phyloP scores from a whole-genome alignment of 2,329 filamentous ascomycete genomes.

The Penicillium sp. region DNA sequence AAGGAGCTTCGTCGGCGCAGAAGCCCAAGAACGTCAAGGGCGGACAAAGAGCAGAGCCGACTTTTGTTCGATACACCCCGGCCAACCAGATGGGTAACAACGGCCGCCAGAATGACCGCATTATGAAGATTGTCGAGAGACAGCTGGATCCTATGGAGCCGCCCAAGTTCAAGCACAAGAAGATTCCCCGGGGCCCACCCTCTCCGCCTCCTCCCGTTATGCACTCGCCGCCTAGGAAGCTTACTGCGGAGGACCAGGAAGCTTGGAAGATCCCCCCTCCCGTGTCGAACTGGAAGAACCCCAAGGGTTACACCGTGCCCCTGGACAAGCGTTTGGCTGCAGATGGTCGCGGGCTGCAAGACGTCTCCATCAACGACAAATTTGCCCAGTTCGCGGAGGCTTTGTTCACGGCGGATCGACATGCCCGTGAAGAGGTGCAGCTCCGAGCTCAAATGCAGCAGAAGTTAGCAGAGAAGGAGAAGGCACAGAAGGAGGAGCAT shows the following conservation, averaged over 20 bases:
- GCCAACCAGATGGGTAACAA: conserved; percentile 91
- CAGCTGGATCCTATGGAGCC: conserved; percentile 94
- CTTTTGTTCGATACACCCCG: conserved; percentile 90
- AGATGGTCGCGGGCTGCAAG: conserved; percentile 82
- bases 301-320: conserved; percentile 93
- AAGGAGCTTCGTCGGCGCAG: conserved; percentile 78
- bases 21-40: conserved; percentile 91
- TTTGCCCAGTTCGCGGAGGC: conserved; percentile 95
- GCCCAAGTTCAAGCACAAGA: conserved; percentile 98
- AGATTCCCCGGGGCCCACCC: conserved; percentile 85
- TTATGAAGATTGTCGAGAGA: conserved; percentile 95
- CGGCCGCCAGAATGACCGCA: conserved; percentile 78
- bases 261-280: conserved; percentile 87
- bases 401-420: conserved; percentile 84
- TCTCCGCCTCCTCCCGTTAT: conserved; percentile 88
- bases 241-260: conserved; percentile 94
- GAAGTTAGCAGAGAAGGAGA: conserved; percentile 90
- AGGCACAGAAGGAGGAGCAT: conserved; percentile 85
- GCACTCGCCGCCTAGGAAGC: conserved; percentile 85
- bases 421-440: conserved; percentile 90
- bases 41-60: conserved; percentile 71
- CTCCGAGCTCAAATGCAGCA: conserved; percentile 92
- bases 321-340: conserved; percentile 91
- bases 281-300: conserved; percentile 98
- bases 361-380: conserved; percentile 95